Base-by-base conservation (phyloP, 163 green algal species). In the Chloroidium sp. region DNA sequence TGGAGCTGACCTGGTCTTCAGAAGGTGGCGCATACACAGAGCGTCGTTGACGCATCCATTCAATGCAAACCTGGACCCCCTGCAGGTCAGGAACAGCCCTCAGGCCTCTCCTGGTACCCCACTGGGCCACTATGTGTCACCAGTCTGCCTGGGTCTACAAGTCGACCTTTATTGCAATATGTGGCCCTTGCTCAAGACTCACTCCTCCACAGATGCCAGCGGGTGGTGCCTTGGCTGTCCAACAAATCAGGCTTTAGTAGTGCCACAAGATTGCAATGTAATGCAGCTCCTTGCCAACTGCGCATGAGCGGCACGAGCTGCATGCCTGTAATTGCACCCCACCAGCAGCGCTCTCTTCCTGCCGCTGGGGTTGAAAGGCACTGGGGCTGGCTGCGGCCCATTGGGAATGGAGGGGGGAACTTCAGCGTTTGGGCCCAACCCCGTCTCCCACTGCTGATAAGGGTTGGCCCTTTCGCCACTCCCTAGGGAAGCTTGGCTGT, bases 31-130 rank as follows among this genome's bases (percentile, higher is more conserved):
- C 81, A 96, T 88, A 85, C 87, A 93, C 72, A 92, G 85, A 0
- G 90, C 89, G 78, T 97, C 94, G 81, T 97, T 97, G 79, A 97
- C 93, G 88, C 93, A 97, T 2, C 93, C 93, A 10, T 82, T 79
- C 69, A 90, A 78, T 62, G 80, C 76, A 2, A 13, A 69, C 13
- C 13, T 74, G 57, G 8, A 57, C 10, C 75, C 75, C 67, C 78
- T 81, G 78, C 58, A 58, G 2, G 69, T 14, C 6, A 72, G 36
- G 36, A 36, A 36, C 36, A 36, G 36, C 36, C 36, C 36, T 36
- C 36, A 36, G 36, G 36, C 36, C 36, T 36, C 36, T 36, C 36
- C 36, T 36, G 36, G 36, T 36, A 36, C 36, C 36, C 36, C 36
- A 36, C 36, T 36, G 36, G 36, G 36, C 36, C 36, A 36, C 36